These are phyloP conservation scores for Aspergillus sp. DNA, from an alignment of 2,329 filamentous ascomycete genomes.

Conservation along the genomic window DNA sequence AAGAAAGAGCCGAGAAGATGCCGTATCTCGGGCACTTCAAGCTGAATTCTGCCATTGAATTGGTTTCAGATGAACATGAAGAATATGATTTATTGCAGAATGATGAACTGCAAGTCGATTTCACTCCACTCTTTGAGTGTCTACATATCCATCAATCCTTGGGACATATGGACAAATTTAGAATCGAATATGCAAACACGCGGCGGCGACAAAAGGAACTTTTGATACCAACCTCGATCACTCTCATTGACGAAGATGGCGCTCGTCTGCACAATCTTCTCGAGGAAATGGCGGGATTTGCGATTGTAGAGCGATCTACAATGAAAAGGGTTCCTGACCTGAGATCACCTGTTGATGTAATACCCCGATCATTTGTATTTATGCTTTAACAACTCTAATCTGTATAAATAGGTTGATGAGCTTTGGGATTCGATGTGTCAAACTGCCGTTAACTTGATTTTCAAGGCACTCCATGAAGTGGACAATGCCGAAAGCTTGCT, in stretches of 20 bases:
- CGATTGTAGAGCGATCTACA: constrained; percentile 91
- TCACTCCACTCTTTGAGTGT: constrained; percentile 89
- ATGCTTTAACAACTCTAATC: constrained; percentile 6
- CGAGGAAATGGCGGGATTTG: constrained; percentile 92
- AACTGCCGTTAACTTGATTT: constrained; percentile 74
- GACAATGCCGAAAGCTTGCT: constrained; percentile 82
- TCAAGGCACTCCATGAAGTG: constrained; percentile 71
- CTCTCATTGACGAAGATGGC: constrained; percentile 76
- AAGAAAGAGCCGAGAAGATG: constrained; percentile 73
- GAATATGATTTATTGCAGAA: constrained; percentile 96
- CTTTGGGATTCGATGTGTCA: constrained; percentile 98
- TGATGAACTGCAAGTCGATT: constrained; percentile 90
- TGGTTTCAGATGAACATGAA: constrained; percentile 90
- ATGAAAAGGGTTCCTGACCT: constrained; percentile 82
- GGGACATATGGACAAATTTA: constrained; percentile 86
- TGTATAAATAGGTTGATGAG: constrained; percentile 70
- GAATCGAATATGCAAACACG: constrained; percentile 85
- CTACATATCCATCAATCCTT: constrained; percentile 94
- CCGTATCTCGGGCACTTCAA: constrained; percentile 77
- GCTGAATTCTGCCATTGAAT: constrained; percentile 89
- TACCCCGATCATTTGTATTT: not conserved
- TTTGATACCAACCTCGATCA: constrained; percentile 70
- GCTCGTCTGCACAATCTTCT: constrained; percentile 82
- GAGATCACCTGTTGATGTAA: constrained; percentile 74
- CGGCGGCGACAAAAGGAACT: constrained; percentile 88